These are phyloP conservation scores for Urostyla sp. DNA, from an alignment of 73 alveolate genomes.

Conservation along the genomic window DNA sequence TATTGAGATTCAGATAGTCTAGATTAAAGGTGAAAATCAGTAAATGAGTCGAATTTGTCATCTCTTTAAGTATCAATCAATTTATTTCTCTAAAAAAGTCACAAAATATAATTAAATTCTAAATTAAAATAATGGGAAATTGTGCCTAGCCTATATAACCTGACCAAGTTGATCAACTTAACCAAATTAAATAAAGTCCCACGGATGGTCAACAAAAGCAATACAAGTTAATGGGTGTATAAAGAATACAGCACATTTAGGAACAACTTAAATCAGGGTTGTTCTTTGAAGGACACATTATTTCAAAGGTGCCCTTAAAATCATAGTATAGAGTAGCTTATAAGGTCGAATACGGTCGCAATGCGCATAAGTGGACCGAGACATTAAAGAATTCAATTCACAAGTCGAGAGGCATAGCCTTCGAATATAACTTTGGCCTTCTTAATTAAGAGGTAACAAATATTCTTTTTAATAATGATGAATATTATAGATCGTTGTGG, in stretches of 20 bases:
- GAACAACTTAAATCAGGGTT: conserved; percentile 7
- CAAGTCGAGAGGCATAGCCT: not conserved
- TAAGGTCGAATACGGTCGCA: conserved; percentile 40
- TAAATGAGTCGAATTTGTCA: no score
- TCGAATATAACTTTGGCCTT: conserved; percentile 20
- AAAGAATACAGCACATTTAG: not conserved
- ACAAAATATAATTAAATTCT: no score
- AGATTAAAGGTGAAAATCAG: no score
- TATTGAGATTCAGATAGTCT: no score
- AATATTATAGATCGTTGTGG: conserved; percentile 12
- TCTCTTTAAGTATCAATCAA: no score
- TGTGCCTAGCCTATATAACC: conserved; percentile 31
- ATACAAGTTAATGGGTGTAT: not conserved
- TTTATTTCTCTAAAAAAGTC: no score
- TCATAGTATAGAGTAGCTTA: conserved; percentile 32
- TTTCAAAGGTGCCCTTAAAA: conserved; percentile 30
- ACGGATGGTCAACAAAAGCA: conserved; percentile 9
- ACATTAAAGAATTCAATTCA: not conserved
- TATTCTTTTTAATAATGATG: not conserved
- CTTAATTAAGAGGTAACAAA: conserved; percentile 37
- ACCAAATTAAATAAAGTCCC: not conserved
- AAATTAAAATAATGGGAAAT: conserved; percentile 51
- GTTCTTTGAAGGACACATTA: not conserved
- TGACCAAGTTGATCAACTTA: not conserved
- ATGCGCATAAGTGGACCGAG: conserved; percentile 32